These are phyloP conservation scores for Escallonia herrerae DNA, from an alignment of 129 eudicot species.

Conservation along the genomic window DNA sequence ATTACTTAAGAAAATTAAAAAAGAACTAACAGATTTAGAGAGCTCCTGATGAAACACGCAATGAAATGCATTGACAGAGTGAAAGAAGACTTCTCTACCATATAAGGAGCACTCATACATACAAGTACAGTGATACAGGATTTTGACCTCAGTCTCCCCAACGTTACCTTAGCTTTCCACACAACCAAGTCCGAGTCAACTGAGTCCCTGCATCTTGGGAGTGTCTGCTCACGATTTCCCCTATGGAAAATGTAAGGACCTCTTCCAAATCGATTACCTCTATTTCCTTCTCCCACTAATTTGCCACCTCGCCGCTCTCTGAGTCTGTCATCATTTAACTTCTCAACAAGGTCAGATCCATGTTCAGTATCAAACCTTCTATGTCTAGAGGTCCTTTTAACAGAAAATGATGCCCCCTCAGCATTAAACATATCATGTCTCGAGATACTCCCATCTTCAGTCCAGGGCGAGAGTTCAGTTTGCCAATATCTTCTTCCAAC, in stretches of 20 bases:
- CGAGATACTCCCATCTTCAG: constrained; percentile 21
- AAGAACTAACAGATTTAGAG: neutral
- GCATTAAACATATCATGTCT: constrained; percentile 18
- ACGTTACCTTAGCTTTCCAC: constrained; percentile 60
- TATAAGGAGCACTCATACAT: constrained; percentile 21
- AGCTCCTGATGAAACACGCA: constrained; percentile 10
- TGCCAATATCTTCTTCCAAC: constrained; percentile 22
- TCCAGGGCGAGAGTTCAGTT: constrained; percentile 29
- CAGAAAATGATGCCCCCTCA: constrained; percentile 22
- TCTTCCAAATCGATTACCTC: constrained; percentile 26
- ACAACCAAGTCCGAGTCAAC: constrained; percentile 35
- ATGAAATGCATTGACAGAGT: constrained; percentile 19
- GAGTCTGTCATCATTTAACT: constrained; percentile 20
- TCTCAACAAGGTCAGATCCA: constrained; percentile 20
- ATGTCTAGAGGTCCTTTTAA: constrained; percentile 23
- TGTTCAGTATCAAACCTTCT: constrained; percentile 23
- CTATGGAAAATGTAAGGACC: constrained; percentile 13
- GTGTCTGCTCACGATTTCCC: constrained; percentile 17
- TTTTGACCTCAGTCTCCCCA: constrained; percentile 35
- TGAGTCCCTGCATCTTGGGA: constrained; percentile 32
- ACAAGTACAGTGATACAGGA: constrained; percentile 27
- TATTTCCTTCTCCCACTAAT: constrained; percentile 15
- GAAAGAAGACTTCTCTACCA: constrained; percentile 21
- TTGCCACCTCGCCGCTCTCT: constrained; percentile 12
- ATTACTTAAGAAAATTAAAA: neutral